Base-by-base conservation (phyloP, 2,329 filamentous ascomycete genomes). In the Pyrenophora tritici-repentis region DNA sequence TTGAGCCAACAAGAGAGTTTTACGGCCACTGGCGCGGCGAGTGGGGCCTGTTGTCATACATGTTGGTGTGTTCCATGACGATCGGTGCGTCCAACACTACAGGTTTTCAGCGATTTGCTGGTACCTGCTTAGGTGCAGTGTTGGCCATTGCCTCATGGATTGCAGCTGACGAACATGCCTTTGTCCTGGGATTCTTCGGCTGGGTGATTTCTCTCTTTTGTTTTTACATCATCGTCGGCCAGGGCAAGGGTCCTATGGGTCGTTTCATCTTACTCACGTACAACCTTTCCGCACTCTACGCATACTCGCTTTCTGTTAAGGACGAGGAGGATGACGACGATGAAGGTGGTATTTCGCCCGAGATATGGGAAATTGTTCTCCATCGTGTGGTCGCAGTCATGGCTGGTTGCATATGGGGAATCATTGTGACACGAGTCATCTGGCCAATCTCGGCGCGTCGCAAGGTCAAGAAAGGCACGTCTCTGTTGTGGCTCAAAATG, bases 31-130 rank as follows among this genome's bases (percentile, higher is more conserved):
- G 92, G 91, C 83, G 93, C 70, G 93, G 93, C 24, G 94, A 99
- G 79, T 99, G 94, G 94, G 94, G 94, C 17, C 80, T 99, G 2
- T 74, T 99, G 47, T 96, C 91, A 0, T 97, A 96, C 78, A 97
- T 97, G 93, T 86, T 97, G 68, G 94, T 99, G 18, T 96, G 92
- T 70, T 91, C 90, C 32, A 97, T 97, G 91, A 99, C 93, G 0
- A 93, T 97, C 17, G 94, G 94, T 22, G 91, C 94, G 6, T 90
- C 91, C 18, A 99, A 97, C 72, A 96, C 93, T 1, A 97, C 93
- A 0, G 92, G 91, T 3, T 86, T 86, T 66, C 86, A 92, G 41
- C 86, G 94, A 61, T 93, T 97, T 68, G 79, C 90, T 7, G 94
- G 93, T 50, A 99, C 93, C 1, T 80, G 91, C 29, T 79, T 95